Evolutionary conservation across 192 early-diverging fungal genomes (phyloP), one percentile per base, ranked within the genome.

Genomic region (Backusella circina): DNA sequence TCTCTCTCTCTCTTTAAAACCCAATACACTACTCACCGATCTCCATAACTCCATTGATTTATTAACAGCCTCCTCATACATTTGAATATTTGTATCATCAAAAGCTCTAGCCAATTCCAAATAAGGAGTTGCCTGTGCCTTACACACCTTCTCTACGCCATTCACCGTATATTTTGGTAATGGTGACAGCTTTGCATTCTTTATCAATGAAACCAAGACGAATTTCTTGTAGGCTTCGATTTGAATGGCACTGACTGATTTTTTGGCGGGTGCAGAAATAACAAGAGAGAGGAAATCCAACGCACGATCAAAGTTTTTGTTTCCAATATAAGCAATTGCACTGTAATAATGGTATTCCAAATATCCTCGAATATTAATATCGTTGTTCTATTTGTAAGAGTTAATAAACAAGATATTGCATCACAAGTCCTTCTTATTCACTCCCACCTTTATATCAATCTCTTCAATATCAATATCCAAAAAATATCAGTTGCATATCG

Each of bases 331-430:
- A n/a, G 93, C 70, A 80, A 94, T 88, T 16, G 87, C 91, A 66
- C 90, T 92, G 76, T 96, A 94, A 79, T 95, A 96, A 69, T 93
- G 84, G 83, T 94, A 93, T 28, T 91, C 80, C 13, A 95, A 77
- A 81, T 89, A 91, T 71, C 89, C 78, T 78, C 90, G 81, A 65
- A 86, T 83, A n/a, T 44, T 66, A 23, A 86, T 32, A 44, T 50
- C 70, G 16, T 67, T 78, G 4, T 23, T 64, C 66, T 75, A 65
- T 38, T 67, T n/a, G 9, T 37, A 32, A 38, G 8, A 61, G 21
- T 12, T 54, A 23, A 28, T 18, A 32, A 1, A 79, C 21, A 32
- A n/a, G n/a, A n/a, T n/a, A n/a, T n/a, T n/a, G n/a, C n/a, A n/a
- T n/a, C n/a, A n/a, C n/a, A n/a, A n/a, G n/a, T n/a, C n/a, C n/a